phyloP scores from a whole-genome alignment of 345 rosid species.

The Eucalyptus virginea region DNA sequence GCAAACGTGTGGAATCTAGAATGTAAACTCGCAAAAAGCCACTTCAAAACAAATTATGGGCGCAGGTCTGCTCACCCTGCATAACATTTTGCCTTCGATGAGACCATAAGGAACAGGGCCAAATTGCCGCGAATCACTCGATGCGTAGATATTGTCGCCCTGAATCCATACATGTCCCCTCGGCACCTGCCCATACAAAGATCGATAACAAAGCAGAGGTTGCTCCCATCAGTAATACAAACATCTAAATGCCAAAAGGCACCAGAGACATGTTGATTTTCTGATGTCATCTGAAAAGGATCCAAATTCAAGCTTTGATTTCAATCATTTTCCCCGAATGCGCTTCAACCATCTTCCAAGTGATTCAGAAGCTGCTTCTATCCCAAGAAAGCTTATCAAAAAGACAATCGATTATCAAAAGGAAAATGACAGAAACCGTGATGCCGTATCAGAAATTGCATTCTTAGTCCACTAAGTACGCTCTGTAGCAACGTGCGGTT shows the following conservation, averaged over 20 bases:
- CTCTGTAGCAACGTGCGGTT: neutral
- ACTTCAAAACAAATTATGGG: neutral
- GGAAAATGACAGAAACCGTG: neutral
- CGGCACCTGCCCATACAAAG: conserved; percentile 37
- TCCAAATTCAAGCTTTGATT: neutral
- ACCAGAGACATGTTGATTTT: neutral
- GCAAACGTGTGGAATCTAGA: neutral
- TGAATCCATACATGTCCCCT: conserved; percentile 91
- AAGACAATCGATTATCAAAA: neutral
- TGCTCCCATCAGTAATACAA: neutral
- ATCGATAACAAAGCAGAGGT: neutral
- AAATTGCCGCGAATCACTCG: conserved; percentile 59
- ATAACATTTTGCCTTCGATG: conserved; percentile 59
- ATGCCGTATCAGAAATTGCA: neutral
- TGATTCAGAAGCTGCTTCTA: neutral
- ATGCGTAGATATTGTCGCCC: conserved; percentile 74
- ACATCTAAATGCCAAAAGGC: neutral
- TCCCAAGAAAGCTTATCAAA: neutral
- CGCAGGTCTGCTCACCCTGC: conserved; percentile 31
- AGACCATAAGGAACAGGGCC: conserved; percentile 82
- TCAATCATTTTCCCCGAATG: neutral
- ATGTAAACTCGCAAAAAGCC: neutral
- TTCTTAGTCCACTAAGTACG: neutral
- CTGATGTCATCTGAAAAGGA: neutral
- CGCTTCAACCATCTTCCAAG: neutral